These are phyloP conservation scores for Pochonia chlamydosporia DNA, from an alignment of 2,329 filamentous ascomycete genomes.

Conservation along the genomic window DNA sequence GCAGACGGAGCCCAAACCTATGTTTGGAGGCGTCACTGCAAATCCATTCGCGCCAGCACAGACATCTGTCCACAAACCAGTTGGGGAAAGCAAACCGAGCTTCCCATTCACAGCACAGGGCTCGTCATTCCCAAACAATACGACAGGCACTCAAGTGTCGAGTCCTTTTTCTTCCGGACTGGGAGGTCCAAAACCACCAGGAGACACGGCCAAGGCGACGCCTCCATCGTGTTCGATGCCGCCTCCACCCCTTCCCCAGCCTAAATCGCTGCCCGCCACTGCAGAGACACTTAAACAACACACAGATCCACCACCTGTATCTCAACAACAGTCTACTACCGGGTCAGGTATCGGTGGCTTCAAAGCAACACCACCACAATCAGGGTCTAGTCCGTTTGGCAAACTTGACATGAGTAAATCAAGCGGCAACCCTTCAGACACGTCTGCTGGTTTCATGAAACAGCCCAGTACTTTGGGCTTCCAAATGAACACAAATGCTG, in stretches of 20 bases:
- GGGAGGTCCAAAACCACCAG: constrained; percentile 1
- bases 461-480: background rate
- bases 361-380: background rate
- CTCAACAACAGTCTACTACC: background rate
- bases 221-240: constrained; percentile 6
- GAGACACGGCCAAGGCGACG: constrained; percentile 3
- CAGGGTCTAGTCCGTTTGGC: background rate
- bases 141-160: background rate
- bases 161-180: background rate
- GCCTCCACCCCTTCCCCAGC: constrained; percentile 10
- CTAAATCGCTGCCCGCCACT: background rate
- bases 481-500: background rate
- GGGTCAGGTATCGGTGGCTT: background rate
- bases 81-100: constrained; percentile 7
- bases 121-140: background rate
- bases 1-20: background rate
- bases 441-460: background rate
- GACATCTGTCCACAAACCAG: constrained; percentile 12
- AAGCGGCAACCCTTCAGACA: background rate
- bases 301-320: background rate
- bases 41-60: constrained; percentile 17
- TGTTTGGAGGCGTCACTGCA: background rate
- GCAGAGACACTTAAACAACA: background rate
- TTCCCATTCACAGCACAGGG: background rate
- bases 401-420: background rate